A percentile compares a stretch with the other conserved stretches of the same genome.
These are phyloP conservation scores for Triticum dicoccoides DNA, from an alignment of 176 grass and related monocot species.

Conservation along the genomic window DNA sequence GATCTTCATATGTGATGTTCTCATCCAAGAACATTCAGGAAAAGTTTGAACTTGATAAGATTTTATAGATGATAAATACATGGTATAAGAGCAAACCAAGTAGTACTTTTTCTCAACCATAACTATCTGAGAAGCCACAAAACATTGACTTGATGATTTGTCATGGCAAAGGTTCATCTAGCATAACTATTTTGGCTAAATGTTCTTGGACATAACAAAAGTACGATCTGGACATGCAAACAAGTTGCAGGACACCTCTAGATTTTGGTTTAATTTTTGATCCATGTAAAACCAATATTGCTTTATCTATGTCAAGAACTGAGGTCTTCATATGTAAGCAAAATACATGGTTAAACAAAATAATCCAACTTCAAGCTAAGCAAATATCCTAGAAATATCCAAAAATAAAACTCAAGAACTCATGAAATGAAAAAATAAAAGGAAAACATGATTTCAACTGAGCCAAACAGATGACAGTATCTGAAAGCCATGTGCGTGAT, in stretches of 20 bases:
- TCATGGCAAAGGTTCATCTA: constrained; percentile 8
- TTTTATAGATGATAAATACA: background rate
- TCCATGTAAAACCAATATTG: background rate
- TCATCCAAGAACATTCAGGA: constrained; percentile 1
- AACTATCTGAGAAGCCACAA: background rate
- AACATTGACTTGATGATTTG: background rate
- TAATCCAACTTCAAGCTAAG: background rate
- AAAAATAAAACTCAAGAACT: constrained; percentile 13
- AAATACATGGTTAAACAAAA: constrained; percentile 13
- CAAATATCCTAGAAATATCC: constrained; percentile 11
- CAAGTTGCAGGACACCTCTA: background rate
- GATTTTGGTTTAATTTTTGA: background rate
- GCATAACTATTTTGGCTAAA: constrained; percentile 12
- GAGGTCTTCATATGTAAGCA: constrained; percentile 5
- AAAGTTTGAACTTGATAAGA: background rate
- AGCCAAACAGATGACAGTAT: background rate
- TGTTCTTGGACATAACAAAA: background rate
- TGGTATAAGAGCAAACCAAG: background rate
- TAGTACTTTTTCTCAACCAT: background rate
- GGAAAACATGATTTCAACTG: background rate
- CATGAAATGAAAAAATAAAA: constrained; percentile 1
- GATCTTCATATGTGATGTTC: background rate
- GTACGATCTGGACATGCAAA: background rate
- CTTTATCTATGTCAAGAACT: constrained; percentile 14
- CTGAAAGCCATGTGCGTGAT: constrained; percentile 4